phyloP scores from a whole-genome alignment of 805 yeast genomes.

The Saturnispora ahearnii region DNA sequence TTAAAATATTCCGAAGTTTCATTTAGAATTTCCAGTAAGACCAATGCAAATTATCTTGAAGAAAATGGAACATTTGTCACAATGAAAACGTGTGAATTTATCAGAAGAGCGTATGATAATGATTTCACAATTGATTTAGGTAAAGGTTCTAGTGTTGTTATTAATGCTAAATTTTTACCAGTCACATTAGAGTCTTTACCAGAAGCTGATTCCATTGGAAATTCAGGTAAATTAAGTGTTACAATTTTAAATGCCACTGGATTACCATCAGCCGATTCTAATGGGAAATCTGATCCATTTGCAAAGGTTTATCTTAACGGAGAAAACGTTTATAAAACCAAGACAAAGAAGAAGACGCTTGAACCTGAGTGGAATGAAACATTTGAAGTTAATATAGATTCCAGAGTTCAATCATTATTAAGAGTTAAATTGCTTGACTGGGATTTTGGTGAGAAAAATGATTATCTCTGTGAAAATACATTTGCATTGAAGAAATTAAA shows the following conservation, averaged over 20 bases:
- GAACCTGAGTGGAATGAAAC: slow-evolving; percentile 86
- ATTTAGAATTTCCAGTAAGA: slow-evolving; percentile 52
- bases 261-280: slow-evolving; percentile 78
- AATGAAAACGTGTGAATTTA: slow-evolving; percentile 56
- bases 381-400: slow-evolving; percentile 44
- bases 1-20: slow-evolving; percentile 53
- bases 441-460: slow-evolving; percentile 91
- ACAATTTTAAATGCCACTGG: slow-evolving; percentile 55
- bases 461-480: slow-evolving; percentile 58
- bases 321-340: slow-evolving; percentile 58
- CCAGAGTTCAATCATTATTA: slow-evolving; percentile 53
- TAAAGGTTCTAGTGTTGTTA: slow-evolving; percentile 39
- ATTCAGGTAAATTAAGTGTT: slow-evolving; percentile 62
- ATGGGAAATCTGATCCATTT: slow-evolving; percentile 93
- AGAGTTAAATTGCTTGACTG: slow-evolving; percentile 66
- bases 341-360: slow-evolving; percentile 76
- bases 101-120: slow-evolving; percentile 54
- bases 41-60: slow-evolving; percentile 44
- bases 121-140: slow-evolving; percentile 48
- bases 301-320: slow-evolving; percentile 61
- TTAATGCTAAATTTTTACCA: slow-evolving; percentile 75
- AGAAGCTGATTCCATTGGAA: slow-evolving; percentile 61
- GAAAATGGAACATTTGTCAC: slow-evolving; percentile 53
- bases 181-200: slow-evolving; percentile 52
- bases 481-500: slow-evolving; percentile 53